Evolutionary conservation across 768 basidiomycete genomes (phyloP), one percentile per base, ranked within the genome.

Genomic region (Auriscalpium microsporum): DNA sequence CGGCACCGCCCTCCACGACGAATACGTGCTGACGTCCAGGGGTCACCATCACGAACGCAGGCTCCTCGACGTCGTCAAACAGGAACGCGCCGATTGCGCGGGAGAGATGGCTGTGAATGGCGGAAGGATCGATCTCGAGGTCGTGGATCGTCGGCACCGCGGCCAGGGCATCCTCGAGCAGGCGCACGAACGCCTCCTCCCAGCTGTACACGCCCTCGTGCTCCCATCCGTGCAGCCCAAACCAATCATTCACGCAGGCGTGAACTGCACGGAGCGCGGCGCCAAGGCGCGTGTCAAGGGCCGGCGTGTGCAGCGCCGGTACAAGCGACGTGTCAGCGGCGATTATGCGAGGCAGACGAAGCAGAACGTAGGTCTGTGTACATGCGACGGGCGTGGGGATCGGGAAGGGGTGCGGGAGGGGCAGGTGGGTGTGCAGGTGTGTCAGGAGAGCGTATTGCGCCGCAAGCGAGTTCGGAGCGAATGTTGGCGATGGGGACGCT

Each of bases 31-130:
- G 75, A 13, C 79, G 78, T 10, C 75, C 76, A 1, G 79, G 80
- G 2, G 83, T 81, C 58, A 84, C 75, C 77, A 82, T 82, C 33
- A 87, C 66, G 13, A 90, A 71, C 3, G 80, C 79, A 6, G 87
- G 86, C 6, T 81, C 82, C 52, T 86, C 83, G 52, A 82, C 84
- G 54, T 90, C 87, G 60, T 87, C 86, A 59, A 90, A 90, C 13
- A 90, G 73, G 65, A 81, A 89, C 50, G 76, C 82, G 13, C 80
- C 83, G 56, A 90, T 87, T 19, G 88, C 88, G 21, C 85, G 83
- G 21, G 78, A 79, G 44, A 87, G 77, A 61, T 70, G 72, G 4
- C 62, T 60, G 35, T 82, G 77, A 52, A 86, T 72, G 28, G 74
- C 70, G 21, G 64, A 59, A 50, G 76, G 74, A 13, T 75, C 71